Percentiles rank a stretch among this genome's conserved stretches.
Conservation (phyloP, 495 filamentous ascomycete genomes). For the Tetracladium setigerum region DNA sequence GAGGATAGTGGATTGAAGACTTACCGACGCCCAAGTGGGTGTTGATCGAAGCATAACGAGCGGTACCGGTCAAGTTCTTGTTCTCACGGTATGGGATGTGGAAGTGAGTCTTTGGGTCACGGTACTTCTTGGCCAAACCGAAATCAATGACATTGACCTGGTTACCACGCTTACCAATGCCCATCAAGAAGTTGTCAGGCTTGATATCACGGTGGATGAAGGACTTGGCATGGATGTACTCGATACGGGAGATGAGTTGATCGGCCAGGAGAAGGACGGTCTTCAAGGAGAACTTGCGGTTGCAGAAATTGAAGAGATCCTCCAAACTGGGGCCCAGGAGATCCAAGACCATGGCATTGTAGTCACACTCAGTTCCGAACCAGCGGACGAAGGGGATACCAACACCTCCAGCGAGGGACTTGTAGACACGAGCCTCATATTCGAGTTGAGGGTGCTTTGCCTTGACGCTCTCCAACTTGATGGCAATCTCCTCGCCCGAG, state of each 20-base stretch:
- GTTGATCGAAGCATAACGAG: conserved; percentile 98
- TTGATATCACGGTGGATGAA: conserved; percentile 99
- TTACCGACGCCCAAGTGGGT: conserved; percentile 91
- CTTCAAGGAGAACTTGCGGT: conserved; percentile 99
- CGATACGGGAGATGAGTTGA: conserved; percentile 98
- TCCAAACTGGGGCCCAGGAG: conserved; percentile 95
- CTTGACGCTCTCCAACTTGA: conserved; percentile 99
- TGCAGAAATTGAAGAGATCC: conserved; percentile 99
- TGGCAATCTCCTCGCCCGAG: conserved; percentile 98
- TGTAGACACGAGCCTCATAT: conserved; percentile 99
- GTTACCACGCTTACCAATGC: conserved; percentile 98
- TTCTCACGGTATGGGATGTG: conserved; percentile 99
- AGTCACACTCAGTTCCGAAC: conserved; percentile 99
- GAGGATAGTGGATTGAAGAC: conserved; percentile 18
- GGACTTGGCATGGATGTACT: conserved; percentile 99
- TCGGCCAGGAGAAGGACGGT: conserved; percentile 97
- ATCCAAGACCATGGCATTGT: conserved; percentile 99
- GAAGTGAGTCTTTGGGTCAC: conserved; percentile 99
- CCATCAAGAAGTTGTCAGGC: conserved; percentile 99
- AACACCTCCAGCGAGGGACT: conserved; percentile 95
- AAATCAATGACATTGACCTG: conserved; percentile 99
- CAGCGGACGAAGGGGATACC: conserved; percentile 99
- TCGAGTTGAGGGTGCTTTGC: conserved; percentile 99
- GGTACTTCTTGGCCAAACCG: conserved; percentile 99
- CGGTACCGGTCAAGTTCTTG: conserved; percentile 99